Evolutionary conservation across 106 monocot species (phyloP).

Genomic region (Acanthochlamys bracteata): DNA sequence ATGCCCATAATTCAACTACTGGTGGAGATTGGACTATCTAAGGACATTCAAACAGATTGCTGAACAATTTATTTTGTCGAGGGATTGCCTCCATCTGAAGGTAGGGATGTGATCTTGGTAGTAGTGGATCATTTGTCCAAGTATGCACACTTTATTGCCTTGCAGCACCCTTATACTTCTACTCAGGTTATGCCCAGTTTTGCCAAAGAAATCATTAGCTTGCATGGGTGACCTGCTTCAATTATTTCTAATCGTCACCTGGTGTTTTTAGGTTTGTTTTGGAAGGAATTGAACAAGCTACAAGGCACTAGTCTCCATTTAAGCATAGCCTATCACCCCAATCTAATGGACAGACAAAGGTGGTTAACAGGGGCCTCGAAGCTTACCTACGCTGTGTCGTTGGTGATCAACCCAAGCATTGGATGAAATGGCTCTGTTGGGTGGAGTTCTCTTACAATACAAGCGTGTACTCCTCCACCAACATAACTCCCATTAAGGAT

Average conservation of each 20-base stretch:
- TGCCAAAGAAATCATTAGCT: background rate
- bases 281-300: background rate
- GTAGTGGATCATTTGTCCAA: background rate
- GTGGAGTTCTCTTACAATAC: background rate
- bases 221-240: background rate
- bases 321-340: background rate
- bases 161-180: background rate
- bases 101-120: background rate
- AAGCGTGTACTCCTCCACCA: background rate
- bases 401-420: too few species aligned
- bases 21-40: background rate
- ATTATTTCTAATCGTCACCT: background rate
- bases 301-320: background rate
- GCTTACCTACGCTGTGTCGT: background rate
- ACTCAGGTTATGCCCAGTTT: background rate
- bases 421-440: background rate
- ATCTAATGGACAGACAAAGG: background rate
- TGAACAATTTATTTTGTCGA: slow-evolving; percentile 3
- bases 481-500: background rate
- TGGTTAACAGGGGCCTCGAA: background rate
- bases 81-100: background rate
- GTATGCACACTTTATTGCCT: background rate
- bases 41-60: background rate
- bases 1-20: background rate
- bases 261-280: background rate